Evolutionary conservation across 169 alveolate genomes (phyloP), one percentile per base, ranked within the genome.

Genomic region (Plasmodium relictum): DNA sequence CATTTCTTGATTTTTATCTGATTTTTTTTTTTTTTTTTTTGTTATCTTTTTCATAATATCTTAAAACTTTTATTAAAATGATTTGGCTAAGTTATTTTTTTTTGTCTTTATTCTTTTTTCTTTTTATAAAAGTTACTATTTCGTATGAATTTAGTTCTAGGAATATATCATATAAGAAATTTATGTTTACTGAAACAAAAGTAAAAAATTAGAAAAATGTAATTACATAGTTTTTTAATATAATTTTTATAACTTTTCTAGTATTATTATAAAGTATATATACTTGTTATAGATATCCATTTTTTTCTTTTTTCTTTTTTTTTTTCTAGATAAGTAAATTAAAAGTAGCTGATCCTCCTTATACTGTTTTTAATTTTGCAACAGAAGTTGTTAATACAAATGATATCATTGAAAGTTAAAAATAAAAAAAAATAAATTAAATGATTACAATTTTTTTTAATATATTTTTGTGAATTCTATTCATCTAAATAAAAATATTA

Each of bases 341-440:
- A 26, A 68, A 66, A 14, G 18, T 76, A 24, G 62, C 88, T 16
- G 69, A 62, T 37, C 88, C 88, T 41, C 88, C 88, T 39, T 76
- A 76, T 54, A 76, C 76, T 9, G 88, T 76, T 76, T 76, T 76
- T 52, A 76, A 76, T 41, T 76, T 76, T 37, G 73, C 88, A 3
- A 76, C 88, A 10, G 88, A 76, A 39, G 88, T 61, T 6, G 63
- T 20, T 24, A 62, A 31, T 41, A 65, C 65, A 20, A n/a, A 52
- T 44, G 88, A 76, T 39, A 68, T 76, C 54, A 48, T 76, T 56
- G 76, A 76, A 56, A 74, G 88, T 76, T 62, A 76, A 52, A n/a
- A 56, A 9, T 48, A 48, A 4, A 48, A 48, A 48, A 48, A 31
- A 48, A 48, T 2, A 48, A 48, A 48, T 2, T 10, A 48, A 48